phyloP scores from a whole-genome alignment of 495 filamentous ascomycete species.

The Neurospora sp. region DNA sequence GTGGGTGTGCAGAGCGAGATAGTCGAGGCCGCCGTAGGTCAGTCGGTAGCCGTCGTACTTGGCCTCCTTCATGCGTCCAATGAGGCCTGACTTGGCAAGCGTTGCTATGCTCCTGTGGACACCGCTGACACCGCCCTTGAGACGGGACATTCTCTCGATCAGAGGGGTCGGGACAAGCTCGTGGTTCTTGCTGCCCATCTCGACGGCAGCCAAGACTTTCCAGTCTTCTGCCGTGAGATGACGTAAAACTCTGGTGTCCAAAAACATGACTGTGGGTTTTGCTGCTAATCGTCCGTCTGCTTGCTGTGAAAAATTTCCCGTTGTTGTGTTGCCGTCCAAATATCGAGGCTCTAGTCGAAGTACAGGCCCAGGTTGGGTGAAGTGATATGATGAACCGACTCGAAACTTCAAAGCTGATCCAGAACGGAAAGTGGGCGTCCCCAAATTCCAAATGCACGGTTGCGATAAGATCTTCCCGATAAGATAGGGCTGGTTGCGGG shows the following conservation, averaged over 20 bases:
- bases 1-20: conserved; percentile 84
- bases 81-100: conserved; percentile 85
- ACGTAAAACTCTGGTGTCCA: conserved; percentile 83
- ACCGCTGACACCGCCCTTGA: conserved; percentile 64
- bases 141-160: conserved; percentile 71
- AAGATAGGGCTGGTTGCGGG: not conserved
- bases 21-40: conserved; percentile 94
- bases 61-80: conserved; percentile 87
- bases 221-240: conserved; percentile 91
- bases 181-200: conserved; percentile 90
- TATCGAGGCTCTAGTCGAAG: not conserved
- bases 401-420: not conserved
- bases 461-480: conserved; percentile 4
- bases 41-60: conserved; percentile 97
- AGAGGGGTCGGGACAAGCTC: conserved; percentile 88
- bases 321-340: not conserved
- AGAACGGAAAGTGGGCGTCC: conserved; percentile 1
- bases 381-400: not conserved
- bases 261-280: conserved; percentile 26
- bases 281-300: not conserved
- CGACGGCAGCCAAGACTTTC: conserved; percentile 86
- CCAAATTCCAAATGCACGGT: not conserved
- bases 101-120: conserved; percentile 83
- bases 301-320: not conserved
- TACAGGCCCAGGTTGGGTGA: not conserved